A percentile compares a stretch with the other conserved stretches of the same genome.
Conservation (phyloP, 495 filamentous ascomycete genomes). For the Aspergillus haitiensis region DNA sequence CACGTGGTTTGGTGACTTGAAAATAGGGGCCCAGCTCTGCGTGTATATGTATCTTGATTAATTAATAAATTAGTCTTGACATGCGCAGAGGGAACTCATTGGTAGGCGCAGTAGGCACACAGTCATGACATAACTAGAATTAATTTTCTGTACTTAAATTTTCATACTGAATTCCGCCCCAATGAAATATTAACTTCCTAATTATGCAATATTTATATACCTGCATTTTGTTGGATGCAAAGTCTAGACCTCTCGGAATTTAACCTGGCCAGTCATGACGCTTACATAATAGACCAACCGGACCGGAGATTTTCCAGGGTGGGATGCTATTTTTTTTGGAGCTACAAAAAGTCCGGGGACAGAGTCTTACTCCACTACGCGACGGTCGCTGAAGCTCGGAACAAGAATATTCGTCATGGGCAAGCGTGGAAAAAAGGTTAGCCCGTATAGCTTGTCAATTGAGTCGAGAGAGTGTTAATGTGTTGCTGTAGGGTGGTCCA, state of each 20-base stretch:
- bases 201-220: background rate
- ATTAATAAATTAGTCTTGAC: too few species aligned
- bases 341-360: slow-evolving; percentile 13
- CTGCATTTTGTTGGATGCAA: background rate
- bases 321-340: slow-evolving; percentile 16
- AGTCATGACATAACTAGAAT: too few species aligned
- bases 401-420: slow-evolving; percentile 13
- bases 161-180: too few species aligned
- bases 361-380: background rate
- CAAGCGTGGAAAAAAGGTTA: slow-evolving; percentile 22
- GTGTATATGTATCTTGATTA: too few species aligned
- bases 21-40: too few species aligned
- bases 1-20: too few species aligned
- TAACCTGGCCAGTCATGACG: background rate
- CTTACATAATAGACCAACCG: slow-evolving; percentile 2
- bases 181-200: too few species aligned
- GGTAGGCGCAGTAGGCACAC: too few species aligned
- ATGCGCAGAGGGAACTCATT: too few species aligned
- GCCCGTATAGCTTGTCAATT: background rate
- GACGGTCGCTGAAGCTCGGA: background rate
- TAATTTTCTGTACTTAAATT: too few species aligned
- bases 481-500: slow-evolving; percentile 30
- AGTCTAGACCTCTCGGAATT: too few species aligned
- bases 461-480: slow-evolving; percentile 14
- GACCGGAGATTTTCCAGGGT: slow-evolving; percentile 2